Percentiles rank a stretch among this genome's conserved stretches.
Evolutionary conservation across 306 rosid species (phyloP).

Genomic region (Vicia sativa): DNA sequence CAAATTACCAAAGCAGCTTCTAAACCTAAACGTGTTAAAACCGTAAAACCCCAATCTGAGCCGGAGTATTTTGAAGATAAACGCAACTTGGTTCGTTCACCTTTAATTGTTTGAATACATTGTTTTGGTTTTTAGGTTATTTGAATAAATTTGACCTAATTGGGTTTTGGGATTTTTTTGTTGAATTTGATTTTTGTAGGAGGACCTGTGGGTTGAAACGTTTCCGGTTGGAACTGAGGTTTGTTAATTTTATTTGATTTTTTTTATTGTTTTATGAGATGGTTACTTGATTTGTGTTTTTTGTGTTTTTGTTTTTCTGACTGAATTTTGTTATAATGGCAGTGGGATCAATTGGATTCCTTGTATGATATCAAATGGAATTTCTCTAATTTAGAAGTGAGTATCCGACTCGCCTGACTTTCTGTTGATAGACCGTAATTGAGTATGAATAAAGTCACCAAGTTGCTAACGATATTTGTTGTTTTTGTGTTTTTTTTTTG

Average conservation of each 20-base stretch:
- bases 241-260: conserved; percentile 10
- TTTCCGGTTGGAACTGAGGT: conserved; percentile 68
- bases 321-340: background rate
- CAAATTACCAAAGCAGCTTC: conserved; percentile 38
- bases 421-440: background rate
- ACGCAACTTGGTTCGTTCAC: conserved; percentile 53
- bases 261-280: background rate
- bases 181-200: conserved; percentile 42
- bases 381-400: conserved; percentile 62
- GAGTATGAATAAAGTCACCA: too few relatives aligned
- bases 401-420: conserved; percentile 7
- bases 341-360: conserved; percentile 62
- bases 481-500: conserved; percentile 4
- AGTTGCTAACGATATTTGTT: conserved; percentile 8
- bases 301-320: background rate
- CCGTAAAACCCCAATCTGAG: conserved; percentile 49
- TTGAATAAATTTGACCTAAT: background rate
- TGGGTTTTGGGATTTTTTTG: conserved; percentile 6
- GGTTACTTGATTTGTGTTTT: too few relatives aligned
- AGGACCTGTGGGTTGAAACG: conserved; percentile 53
- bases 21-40: conserved; percentile 58
- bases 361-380: conserved; percentile 59
- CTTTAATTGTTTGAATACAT: background rate
- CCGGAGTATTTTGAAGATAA: conserved; percentile 57
- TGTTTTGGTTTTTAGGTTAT: background rate